Evolutionary conservation across 2,329 filamentous ascomycete species (phyloP).

Genomic region (Aspergillus niger): DNA sequence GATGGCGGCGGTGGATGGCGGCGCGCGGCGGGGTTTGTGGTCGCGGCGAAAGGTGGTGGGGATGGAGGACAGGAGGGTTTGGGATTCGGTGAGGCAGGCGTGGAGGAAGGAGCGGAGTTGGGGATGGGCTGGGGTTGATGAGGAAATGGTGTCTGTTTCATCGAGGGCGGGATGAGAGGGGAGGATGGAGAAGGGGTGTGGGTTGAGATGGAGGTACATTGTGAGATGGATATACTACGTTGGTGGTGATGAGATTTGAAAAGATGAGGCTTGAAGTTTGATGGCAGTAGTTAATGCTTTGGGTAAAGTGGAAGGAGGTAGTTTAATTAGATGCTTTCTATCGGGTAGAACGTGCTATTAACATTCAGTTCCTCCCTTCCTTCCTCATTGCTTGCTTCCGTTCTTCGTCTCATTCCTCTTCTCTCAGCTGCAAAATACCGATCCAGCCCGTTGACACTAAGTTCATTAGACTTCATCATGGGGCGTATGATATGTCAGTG

Average conservation of each 20-base stretch:
- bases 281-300: no score
- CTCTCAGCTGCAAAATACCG: no score
- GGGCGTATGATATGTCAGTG: no score
- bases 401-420: no score
- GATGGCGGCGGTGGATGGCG: conserved; percentile 34
- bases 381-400: no score
- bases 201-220: conserved; percentile 27
- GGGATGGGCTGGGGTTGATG: conserved; percentile 16
- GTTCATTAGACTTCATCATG: no score
- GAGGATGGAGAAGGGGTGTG: conserved; percentile 32
- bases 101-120: conserved; percentile 25
- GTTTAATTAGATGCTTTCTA: no score
- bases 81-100: conserved; percentile 31
- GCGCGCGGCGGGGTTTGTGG: conserved; percentile 30
- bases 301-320: no score
- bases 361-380: no score
- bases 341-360: no score
- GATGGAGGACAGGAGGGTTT: conserved; percentile 30
- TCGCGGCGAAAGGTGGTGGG: conserved; percentile 30
- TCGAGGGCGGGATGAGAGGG: conserved; percentile 33
- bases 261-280: neutral
- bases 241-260: neutral
- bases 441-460: no score
- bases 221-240: neutral
- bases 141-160: neutral